These are phyloP conservation scores for Coelastrella sp. DNA, from an alignment of 139 green algal genomes.

Conservation along the genomic window DNA sequence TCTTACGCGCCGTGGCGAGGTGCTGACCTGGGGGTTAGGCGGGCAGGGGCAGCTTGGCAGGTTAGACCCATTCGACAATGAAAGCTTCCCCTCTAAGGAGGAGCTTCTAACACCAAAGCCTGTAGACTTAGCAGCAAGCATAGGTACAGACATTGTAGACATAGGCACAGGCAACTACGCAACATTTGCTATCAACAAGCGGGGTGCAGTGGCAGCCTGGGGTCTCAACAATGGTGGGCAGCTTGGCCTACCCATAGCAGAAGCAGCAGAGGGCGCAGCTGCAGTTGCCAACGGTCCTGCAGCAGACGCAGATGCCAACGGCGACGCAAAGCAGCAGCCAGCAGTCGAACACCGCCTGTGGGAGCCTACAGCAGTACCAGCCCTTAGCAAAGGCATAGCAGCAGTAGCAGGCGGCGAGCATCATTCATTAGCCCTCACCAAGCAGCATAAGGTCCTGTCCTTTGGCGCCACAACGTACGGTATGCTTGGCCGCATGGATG, in stretches of 20 bases:
- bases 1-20: constrained; percentile 66
- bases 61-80: constrained; percentile 57
- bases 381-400: constrained; percentile 49
- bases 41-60: constrained; percentile 89
- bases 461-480: constrained; percentile 89
- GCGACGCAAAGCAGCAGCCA: not conserved
- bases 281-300: not conserved
- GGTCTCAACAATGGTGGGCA: constrained; percentile 96
- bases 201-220: constrained; percentile 78
- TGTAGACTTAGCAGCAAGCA: constrained; percentile 9
- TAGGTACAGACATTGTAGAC: constrained; percentile 53
- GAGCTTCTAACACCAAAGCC: constrained; percentile 67
- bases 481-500: constrained; percentile 75
- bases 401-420: constrained; percentile 82
- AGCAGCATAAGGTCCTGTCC: constrained; percentile 71
- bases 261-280: not conserved
- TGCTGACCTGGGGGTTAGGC: constrained; percentile 89
- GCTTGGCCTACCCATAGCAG: constrained; percentile 69
- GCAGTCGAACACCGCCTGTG: constrained; percentile 54
- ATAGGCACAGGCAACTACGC: constrained; percentile 78
- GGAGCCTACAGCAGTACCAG: constrained; percentile 57
- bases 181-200: constrained; percentile 75
- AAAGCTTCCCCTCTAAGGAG: not conserved
- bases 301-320: not conserved
- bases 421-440: constrained; percentile 84